These are phyloP conservation scores for Gynochthodes officinalis DNA, from an alignment of 257 asterid genomes.

Conservation along the genomic window DNA sequence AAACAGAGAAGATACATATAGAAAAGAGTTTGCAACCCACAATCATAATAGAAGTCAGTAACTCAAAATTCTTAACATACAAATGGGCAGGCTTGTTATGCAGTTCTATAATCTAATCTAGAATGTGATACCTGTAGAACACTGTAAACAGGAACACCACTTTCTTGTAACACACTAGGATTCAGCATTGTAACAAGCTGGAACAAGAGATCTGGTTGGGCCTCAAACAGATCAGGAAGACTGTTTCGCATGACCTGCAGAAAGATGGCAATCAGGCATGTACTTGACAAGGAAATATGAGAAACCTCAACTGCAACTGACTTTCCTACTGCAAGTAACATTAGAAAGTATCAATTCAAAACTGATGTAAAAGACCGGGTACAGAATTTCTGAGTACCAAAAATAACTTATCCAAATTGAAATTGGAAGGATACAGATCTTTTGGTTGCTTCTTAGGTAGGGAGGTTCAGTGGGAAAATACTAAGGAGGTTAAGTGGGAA, in stretches of 20 bases:
- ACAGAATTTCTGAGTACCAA: background rate
- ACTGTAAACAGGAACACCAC: slow-evolving; percentile 92
- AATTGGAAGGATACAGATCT: background rate
- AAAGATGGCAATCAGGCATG: slow-evolving; percentile 12
- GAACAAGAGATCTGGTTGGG: slow-evolving; percentile 89
- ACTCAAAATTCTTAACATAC: background rate
- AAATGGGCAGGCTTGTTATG: background rate
- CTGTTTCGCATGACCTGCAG: slow-evolving; percentile 79
- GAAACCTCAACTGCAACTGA: background rate
- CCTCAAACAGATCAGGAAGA: slow-evolving; percentile 95
- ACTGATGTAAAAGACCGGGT: background rate
- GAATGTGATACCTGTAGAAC: slow-evolving; percentile 60
- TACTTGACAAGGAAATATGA: background rate
- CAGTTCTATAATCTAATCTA: background rate
- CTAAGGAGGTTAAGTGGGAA: background rate
- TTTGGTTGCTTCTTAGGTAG: background rate
- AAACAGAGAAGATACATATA: background rate
- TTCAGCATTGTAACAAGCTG: slow-evolving; percentile 97
- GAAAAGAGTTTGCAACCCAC: background rate
- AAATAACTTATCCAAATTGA: background rate
- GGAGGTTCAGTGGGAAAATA: background rate
- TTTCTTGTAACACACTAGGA: slow-evolving; percentile 80
- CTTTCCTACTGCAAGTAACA: background rate
- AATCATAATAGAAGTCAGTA: background rate
- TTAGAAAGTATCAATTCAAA: background rate